Conservation (phyloP, 2,329 filamentous ascomycete genomes). For the Dactylellina sp. region DNA sequence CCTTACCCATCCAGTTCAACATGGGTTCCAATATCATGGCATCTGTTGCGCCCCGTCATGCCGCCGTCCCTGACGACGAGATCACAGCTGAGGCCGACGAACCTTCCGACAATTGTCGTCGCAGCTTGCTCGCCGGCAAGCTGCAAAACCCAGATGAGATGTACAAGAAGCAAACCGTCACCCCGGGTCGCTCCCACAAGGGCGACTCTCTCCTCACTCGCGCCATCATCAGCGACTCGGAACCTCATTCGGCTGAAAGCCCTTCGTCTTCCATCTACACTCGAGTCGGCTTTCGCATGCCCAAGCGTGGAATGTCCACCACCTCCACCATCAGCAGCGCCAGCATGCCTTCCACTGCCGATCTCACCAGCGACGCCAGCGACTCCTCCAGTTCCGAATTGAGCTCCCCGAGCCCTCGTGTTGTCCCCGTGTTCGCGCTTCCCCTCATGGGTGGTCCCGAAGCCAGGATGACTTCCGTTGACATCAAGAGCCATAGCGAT, state of each 20-base stretch:
- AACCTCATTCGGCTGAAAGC: constrained; percentile 68
- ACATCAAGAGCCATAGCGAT: constrained; percentile 61
- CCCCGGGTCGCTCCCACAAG: constrained; percentile 64
- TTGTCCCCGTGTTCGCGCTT: constrained; percentile 67
- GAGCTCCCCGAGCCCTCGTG: constrained; percentile 88
- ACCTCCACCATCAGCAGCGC: constrained; percentile 81
- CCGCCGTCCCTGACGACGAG: constrained; percentile 71
- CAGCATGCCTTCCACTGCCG: constrained; percentile 84
- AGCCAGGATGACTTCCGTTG: constrained; percentile 59
- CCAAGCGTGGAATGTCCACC: constrained; percentile 64
- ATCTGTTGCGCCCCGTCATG: constrained; percentile 19
- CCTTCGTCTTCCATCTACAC: constrained; percentile 31
- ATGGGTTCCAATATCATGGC: constrained; percentile 4
- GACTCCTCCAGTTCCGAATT: constrained; percentile 89
- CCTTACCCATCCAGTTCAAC: constrained; percentile 17
- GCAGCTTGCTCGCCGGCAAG: constrained; percentile 59
- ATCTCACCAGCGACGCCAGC: constrained; percentile 93
- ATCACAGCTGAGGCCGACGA: constrained; percentile 83
- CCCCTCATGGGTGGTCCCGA: constrained; percentile 17
- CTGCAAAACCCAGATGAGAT: constrained; percentile 40
- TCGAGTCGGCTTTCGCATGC: constrained; percentile 55
- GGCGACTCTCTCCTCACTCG: constrained; percentile 87
- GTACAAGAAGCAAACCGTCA: constrained; percentile 48
- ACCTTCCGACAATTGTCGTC: constrained; percentile 75
- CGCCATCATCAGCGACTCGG: constrained; percentile 77